These are phyloP conservation scores for Nitzschia sp. DNA, from an alignment of 108 stramenopile species.

Conservation along the genomic window DNA sequence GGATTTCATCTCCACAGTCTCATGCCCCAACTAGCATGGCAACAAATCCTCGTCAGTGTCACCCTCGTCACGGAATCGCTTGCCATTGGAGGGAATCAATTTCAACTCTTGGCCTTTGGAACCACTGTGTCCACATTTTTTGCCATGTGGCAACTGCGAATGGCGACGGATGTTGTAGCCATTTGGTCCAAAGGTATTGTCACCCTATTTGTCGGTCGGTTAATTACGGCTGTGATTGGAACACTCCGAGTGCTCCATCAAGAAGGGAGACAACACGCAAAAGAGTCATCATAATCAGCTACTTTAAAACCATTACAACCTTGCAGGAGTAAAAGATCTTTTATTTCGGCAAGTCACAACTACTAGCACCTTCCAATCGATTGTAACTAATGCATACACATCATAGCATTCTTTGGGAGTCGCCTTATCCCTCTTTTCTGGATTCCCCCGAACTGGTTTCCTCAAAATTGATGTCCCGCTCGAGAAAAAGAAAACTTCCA, in stretches of 20 bases:
- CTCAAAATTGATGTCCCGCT: no score
- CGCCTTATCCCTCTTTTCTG: no score
- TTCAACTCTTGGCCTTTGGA: conserved; percentile 50
- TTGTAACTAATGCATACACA: no score
- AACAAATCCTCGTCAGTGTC: conserved; percentile 53
- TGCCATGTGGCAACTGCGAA: conserved; percentile 37
- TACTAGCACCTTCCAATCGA: no score
- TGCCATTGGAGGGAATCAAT: conserved; percentile 51
- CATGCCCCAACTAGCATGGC: conserved; percentile 56
- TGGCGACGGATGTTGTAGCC: conserved; percentile 41
- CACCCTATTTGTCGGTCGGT: conserved; percentile 56
- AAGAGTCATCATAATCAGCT: not conserved
- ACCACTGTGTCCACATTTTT: conserved; percentile 45
- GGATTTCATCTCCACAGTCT: conserved; percentile 33
- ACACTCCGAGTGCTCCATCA: not conserved
- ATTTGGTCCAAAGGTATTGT: conserved; percentile 70
- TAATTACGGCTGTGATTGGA: conserved; percentile 44
- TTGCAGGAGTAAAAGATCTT: no score
- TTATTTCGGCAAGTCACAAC: no score
- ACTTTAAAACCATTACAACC: no score
- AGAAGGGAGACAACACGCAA: not conserved
- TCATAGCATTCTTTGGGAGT: no score
- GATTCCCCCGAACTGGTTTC: no score
- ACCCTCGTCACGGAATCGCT: conserved; percentile 54
- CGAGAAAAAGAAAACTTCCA: no score